Evolutionary conservation across 1,284 basidiomycete species (phyloP).

Genomic region (Leccinum subatratum): DNA sequence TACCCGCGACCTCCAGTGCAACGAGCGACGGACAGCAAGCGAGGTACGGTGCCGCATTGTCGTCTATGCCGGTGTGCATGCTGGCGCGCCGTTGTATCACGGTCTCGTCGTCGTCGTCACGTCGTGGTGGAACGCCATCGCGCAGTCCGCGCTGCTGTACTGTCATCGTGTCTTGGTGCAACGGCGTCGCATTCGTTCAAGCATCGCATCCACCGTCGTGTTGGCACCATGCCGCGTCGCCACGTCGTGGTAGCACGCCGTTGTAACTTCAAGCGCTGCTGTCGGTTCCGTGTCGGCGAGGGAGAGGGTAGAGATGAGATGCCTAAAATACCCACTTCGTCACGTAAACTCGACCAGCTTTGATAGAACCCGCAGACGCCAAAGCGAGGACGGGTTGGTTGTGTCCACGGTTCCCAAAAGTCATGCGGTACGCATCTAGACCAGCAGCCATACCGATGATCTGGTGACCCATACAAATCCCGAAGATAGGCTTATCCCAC

Average conservation of each 20-base stretch:
- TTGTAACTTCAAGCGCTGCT: slow-evolving; percentile 82
- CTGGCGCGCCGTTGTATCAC: too few relatives aligned
- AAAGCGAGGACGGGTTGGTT: slow-evolving; percentile 97
- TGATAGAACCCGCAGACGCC: slow-evolving; percentile 85
- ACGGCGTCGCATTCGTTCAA: too few relatives aligned
- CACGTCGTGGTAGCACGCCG: too few relatives aligned
- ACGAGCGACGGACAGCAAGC: slow-evolving; percentile 46
- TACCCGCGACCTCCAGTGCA: slow-evolving; percentile 51
- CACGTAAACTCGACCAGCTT: slow-evolving; percentile 93
- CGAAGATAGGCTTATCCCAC: slow-evolving; percentile 93
- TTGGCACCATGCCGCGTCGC: too few relatives aligned
- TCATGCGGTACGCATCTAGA: slow-evolving; percentile 94
- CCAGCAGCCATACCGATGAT: slow-evolving; percentile 97
- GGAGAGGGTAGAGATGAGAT: not conserved
- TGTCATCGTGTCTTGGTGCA: too few relatives aligned
- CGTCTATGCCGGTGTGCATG: slow-evolving; percentile 60
- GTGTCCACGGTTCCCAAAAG: slow-evolving; percentile 98
- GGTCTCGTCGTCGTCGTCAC: too few relatives aligned
- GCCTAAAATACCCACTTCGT: slow-evolving; percentile 58
- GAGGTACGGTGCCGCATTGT: slow-evolving; percentile 50
- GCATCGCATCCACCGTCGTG: too few relatives aligned
- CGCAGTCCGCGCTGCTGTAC: too few relatives aligned
- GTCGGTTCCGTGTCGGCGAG: slow-evolving; percentile 91
- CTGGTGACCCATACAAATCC: slow-evolving; percentile 99
- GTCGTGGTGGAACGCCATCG: too few relatives aligned